phyloP scores from a whole-genome alignment of 2,329 filamentous ascomycete species.

The Periconia sp. region DNA sequence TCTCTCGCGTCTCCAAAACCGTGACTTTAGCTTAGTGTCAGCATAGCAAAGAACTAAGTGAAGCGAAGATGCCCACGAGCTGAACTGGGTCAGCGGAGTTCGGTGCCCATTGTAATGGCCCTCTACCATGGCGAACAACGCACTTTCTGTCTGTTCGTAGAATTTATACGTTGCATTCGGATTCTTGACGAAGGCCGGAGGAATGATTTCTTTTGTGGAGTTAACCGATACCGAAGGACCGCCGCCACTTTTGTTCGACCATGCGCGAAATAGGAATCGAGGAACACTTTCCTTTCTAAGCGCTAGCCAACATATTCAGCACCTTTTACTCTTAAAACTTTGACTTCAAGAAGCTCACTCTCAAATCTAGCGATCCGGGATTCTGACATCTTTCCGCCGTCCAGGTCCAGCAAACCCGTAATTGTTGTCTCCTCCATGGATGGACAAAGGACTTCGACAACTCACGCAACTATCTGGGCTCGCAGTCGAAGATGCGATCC shows the following conservation, averaged over 20 bases:
- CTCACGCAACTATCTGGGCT: no score
- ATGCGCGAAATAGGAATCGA: slow-evolving; percentile 14
- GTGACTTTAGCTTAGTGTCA: background rate
- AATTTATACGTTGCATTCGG: background rate
- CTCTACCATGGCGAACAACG: background rate
- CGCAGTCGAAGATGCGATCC: no score
- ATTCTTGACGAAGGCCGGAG: slow-evolving; percentile 5
- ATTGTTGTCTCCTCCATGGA: no score
- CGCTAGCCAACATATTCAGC: no score
- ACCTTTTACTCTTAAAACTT: no score
- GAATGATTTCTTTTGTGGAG: slow-evolving; percentile 3
- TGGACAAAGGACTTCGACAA: no score
- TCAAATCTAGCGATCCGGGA: no score
- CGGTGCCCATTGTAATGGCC: background rate
- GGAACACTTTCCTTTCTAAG: no score
- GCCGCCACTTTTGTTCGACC: slow-evolving; percentile 1
- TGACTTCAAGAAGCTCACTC: no score
- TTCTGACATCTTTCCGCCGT: no score
- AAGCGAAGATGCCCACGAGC: slow-evolving; percentile 12
- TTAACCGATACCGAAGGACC: slow-evolving; percentile 5
- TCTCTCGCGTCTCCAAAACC: no score
- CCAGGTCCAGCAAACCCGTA: no score
- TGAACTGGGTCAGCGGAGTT: slow-evolving; percentile 3
- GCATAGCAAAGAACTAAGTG: slow-evolving; percentile 10
- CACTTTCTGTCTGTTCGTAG: background rate